phyloP scores from a whole-genome alignment of 208 protist genomes.

The Wallacemonas sp. region DNA sequence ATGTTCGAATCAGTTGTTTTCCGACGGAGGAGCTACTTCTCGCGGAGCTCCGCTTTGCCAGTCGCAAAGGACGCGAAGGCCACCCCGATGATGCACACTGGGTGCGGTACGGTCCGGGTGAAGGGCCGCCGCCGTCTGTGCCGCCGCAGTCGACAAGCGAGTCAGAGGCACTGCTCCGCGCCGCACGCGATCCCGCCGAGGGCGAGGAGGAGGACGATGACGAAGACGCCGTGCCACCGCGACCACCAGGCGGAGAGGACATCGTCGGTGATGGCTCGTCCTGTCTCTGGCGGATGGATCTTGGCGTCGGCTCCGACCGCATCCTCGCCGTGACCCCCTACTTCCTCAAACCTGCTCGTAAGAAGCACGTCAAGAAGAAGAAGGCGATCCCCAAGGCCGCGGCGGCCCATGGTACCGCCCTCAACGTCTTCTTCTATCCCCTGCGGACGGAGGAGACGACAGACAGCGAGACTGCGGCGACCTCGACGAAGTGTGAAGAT shows the following conservation, averaged over 20 bases:
- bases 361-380: conserved; percentile 48
- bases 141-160: not conserved
- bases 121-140: not conserved
- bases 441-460: not conserved
- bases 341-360: conserved; percentile 40
- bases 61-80: conserved; percentile 50
- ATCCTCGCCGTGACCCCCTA: conserved; percentile 55
- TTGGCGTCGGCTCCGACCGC: conserved; percentile 24
- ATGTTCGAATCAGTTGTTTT: conserved; percentile 30
- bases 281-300: conserved; percentile 53
- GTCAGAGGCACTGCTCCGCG: no score
- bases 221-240: conserved; percentile 18
- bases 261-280: conserved; percentile 49
- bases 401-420: conserved; percentile 23
- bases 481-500: no score
- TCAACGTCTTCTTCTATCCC: conserved; percentile 19
- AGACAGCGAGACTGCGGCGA: not conserved
- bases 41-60: conserved; percentile 50
- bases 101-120: conserved; percentile 33
- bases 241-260: conserved; percentile 26
- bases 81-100: conserved; percentile 35
- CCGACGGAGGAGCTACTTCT: conserved; percentile 66
- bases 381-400: conserved; percentile 17
- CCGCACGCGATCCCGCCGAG: not conserved
- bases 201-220: not conserved